These are phyloP conservation scores for Cystobasidiaceae sp. DNA, from an alignment of 1,284 basidiomycete species.

Conservation along the genomic window DNA sequence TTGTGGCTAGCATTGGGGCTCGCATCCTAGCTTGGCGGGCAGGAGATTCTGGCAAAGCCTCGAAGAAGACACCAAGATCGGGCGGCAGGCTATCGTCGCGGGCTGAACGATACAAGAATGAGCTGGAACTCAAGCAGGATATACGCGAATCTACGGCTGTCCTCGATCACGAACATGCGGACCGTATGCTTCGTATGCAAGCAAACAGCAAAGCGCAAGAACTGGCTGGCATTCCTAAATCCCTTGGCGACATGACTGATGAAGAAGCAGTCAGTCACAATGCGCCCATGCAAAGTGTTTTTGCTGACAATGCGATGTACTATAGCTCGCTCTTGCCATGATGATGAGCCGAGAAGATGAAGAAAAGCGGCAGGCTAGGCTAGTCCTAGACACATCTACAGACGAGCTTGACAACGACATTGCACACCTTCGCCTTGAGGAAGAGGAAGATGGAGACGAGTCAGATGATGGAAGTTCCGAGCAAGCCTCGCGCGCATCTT, in stretches of 20 bases:
- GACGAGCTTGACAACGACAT: conserved; percentile 31
- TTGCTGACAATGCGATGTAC: not conserved
- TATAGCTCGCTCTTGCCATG: conserved; percentile 35
- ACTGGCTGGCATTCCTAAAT: conserved; percentile 2
- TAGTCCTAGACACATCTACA: not conserved
- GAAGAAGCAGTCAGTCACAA: conserved; percentile 35
- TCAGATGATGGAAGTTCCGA: not conserved
- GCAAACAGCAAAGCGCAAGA: not conserved
- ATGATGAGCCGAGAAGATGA: conserved; percentile 40
- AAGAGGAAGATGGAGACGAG: conserved; percentile 29
- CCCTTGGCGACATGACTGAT: conserved; percentile 38
- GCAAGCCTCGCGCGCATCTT: not conserved
- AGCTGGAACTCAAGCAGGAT: conserved; percentile 37
- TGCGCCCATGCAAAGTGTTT: no score
- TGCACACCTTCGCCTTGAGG: conserved; percentile 33
- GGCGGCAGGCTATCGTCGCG: conserved; percentile 12
- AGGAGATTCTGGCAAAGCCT: conserved; percentile 18
- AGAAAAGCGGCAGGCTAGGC: conserved; percentile 26
- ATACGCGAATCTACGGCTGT: conserved; percentile 37
- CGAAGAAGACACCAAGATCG: conserved; percentile 28
- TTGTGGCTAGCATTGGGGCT: conserved; percentile 38
- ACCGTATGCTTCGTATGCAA: conserved; percentile 7
- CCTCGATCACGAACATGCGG: conserved; percentile 33
- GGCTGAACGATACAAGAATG: conserved; percentile 18
- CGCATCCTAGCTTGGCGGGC: conserved; percentile 37